Evolutionary conservation across 306 rosid species (phyloP).

Genomic region (Carpinus viminea): DNA sequence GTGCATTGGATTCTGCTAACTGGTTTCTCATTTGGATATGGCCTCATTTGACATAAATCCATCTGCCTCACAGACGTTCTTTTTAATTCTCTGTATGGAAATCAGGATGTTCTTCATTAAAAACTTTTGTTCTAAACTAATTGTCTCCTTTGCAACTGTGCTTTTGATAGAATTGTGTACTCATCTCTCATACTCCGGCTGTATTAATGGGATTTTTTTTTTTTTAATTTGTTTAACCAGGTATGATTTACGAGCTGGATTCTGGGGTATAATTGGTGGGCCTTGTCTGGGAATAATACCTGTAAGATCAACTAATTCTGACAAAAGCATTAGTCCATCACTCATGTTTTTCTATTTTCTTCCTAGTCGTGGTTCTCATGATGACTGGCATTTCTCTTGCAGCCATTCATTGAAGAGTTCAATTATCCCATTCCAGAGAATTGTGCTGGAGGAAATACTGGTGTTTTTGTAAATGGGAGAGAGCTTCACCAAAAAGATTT

Average conservation of each 20-base stretch:
- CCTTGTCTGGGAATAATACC: slow-evolving; percentile 92
- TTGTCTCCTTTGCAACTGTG: background rate
- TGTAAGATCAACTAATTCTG: slow-evolving; percentile 49
- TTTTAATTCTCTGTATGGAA: background rate
- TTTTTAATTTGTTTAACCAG: slow-evolving; percentile 41
- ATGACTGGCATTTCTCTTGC: slow-evolving; percentile 41
- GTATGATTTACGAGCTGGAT: slow-evolving; percentile 93
- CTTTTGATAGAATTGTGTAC: background rate
- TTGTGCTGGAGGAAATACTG: slow-evolving; percentile 79
- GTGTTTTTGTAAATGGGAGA: slow-evolving; percentile 81
- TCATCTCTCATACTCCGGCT: background rate
- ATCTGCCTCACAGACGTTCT: background rate
- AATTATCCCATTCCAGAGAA: slow-evolving; percentile 74
- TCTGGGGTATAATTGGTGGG: slow-evolving; percentile 94
- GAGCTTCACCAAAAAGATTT: slow-evolving; percentile 86
- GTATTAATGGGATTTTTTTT: slow-evolving; percentile 26
- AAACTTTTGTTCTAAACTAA: background rate
- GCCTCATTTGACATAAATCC: background rate
- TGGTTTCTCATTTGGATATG: slow-evolving; percentile 1
- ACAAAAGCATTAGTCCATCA: background rate
- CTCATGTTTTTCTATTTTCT: slow-evolving; percentile 14
- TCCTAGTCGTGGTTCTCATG: slow-evolving; percentile 19
- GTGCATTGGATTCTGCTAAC: slow-evolving; percentile 17
- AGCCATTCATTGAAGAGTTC: slow-evolving; percentile 92
- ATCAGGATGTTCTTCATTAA: background rate